Base-by-base conservation (phyloP, 441 rosid species). In the Codiaeum variegatum region DNA sequence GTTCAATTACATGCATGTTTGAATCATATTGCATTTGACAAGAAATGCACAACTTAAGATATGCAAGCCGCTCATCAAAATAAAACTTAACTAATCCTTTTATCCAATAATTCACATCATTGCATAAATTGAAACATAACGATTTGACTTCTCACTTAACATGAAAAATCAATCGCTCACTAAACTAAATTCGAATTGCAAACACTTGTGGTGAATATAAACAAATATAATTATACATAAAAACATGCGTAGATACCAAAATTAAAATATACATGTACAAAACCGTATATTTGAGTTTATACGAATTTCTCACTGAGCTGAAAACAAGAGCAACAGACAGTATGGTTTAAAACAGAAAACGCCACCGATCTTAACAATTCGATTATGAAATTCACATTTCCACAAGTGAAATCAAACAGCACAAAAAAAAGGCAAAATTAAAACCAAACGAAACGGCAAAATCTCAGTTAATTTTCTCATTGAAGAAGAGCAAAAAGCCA, bases 281-380 rank as follows among this genome's bases (percentile, higher is more conserved):
- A 16, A 4, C 9, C 21, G 19, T 60, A 26, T 56, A 56, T 26
- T 26, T 31, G 12, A 12, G 23, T 3, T 23, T 42, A 28, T 18
- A 8, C 10, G 28, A 10, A 69, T 18, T 29, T 44, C 60, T 32
- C 10, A 61, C 60, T 71, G 47, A 71, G 67, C 66, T 71, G 59
- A 58, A 58, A 38, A 24, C 69, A 26, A 26, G 40, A 51, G 60
- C 49, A 65, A 38, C 21, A 44, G 2, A 26, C 1, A 67, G 46
- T 6, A 15, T 29, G 74, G 49, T 47, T 31, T 2, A 3, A 29
- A 16, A 47, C 26, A 65, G 21, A 71, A 71, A 67, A 52, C 32
- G 42, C 24, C 49, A 44, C 34, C 75, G 81, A 80, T 83, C 84
- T 29, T 66, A 46, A 56, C 74, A 58, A 70, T 82, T 60, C 31